Base-by-base conservation (phyloP, 495 filamentous ascomycete species). In the Umbilicaria muhlenbergii region DNA sequence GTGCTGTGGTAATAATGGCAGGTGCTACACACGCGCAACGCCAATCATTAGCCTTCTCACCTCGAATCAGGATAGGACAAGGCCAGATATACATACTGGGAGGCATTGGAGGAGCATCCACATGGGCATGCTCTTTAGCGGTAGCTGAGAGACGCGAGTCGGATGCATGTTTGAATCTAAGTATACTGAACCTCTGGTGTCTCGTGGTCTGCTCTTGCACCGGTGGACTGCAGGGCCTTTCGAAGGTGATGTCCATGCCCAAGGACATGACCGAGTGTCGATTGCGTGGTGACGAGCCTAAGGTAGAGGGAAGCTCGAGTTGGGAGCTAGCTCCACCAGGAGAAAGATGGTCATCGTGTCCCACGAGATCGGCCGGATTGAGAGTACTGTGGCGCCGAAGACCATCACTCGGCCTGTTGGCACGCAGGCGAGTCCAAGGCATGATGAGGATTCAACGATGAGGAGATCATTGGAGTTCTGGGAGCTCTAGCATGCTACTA, bases 1-100 rank as follows among this genome's bases (percentile, higher is more conserved):
- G 91, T 19, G 88, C 81, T 11, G 91, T 98, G 17, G 80, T 94
- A 55, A 95, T 89, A 56, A 98, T 98, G 38, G 79, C 77, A 15
- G 89, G 89, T 35, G 89, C 84, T 83, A 56, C 38, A 54, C 34
- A 42, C 1, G 24, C 24, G 36, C 34, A 17, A 35, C 33, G 7
- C 34, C 43, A 51, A 44, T 46, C 19, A 34, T 51, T 28, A 44
- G 43, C 43, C 15, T 33, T 0, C 2, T 38, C 7, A 5, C 34
- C 8, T 12, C 34, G 5, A 15, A 6, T 14, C 10, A 45, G 33
- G 13, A 5, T 14, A 4, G 28, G 7, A 1, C 18, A 18, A 11
- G 18, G 1, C 16, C 31, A 31, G 21, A 43, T n/a, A 15, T 32
- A 70, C 77, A 64, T 74, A 84, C 79, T 76, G 47, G 74, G 65